Evolutionary conservation across 768 basidiomycete genomes (phyloP).

Genomic region (Agaricus subrufescens): DNA sequence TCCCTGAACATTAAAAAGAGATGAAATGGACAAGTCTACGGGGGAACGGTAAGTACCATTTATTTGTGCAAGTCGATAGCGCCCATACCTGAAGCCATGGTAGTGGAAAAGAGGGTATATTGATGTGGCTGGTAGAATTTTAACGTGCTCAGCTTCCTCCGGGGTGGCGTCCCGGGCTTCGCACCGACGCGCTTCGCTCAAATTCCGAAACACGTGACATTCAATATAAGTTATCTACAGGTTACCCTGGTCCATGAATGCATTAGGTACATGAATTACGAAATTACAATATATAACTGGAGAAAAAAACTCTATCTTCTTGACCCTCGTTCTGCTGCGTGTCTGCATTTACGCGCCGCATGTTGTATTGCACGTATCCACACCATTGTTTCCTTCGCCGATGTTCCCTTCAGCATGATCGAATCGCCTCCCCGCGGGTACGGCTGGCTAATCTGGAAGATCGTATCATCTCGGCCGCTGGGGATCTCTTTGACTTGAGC

Average conservation of each 20-base stretch:
- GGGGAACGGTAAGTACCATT: background rate
- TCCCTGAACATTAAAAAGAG: conserved; percentile 15
- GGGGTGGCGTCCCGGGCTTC: no score
- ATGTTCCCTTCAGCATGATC: conserved; percentile 54
- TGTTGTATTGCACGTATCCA: conserved; percentile 34
- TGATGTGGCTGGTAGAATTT: conserved; percentile 1
- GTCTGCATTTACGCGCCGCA: conserved; percentile 38
- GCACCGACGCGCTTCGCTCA: no score
- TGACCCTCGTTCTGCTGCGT: conserved; percentile 38
- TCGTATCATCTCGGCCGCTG: conserved; percentile 58
- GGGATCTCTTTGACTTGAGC: conserved; percentile 50
- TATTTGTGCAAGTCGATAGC: conserved; percentile 2
- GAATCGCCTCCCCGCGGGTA: conserved; percentile 75
- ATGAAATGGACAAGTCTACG: conserved; percentile 46
- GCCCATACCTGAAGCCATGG: conserved; percentile 17
- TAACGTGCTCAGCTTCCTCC: background rate
- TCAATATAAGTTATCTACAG: background rate
- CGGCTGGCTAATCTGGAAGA: conserved; percentile 60
- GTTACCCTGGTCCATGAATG: background rate
- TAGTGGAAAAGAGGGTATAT: background rate
- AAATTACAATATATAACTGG: no score
- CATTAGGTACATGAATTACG: no score
- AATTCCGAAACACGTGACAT: conserved; percentile 12
- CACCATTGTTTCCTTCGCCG: conserved; percentile 41
- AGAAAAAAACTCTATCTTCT: conserved; percentile 12